A percentile compares a stretch with the other conserved stretches of the same genome.
Evolutionary conservation across 192 early-diverging fungal species (phyloP).

Genomic region (Coemansia sp.): DNA sequence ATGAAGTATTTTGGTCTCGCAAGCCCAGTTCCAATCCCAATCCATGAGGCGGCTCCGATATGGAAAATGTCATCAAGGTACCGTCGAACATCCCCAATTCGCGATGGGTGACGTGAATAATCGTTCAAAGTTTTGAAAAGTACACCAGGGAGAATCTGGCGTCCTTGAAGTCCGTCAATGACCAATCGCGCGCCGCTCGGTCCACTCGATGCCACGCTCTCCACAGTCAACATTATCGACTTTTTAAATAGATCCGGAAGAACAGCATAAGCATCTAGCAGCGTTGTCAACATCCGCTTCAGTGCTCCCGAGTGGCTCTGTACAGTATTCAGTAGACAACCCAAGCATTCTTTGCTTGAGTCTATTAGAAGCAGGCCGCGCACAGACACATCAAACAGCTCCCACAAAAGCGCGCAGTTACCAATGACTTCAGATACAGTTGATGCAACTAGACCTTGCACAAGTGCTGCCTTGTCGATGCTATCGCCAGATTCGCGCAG

Average conservation of each 20-base stretch:
- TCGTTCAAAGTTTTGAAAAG: constrained; percentile 28
- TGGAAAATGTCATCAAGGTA: constrained; percentile 20
- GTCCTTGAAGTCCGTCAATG: constrained; percentile 14
- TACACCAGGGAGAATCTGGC: constrained; percentile 30
- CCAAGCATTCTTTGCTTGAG: constrained; percentile 12
- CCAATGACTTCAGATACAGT: constrained; percentile 13
- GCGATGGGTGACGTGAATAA: background rate
- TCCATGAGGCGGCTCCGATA: constrained; percentile 27
- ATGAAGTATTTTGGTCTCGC: constrained; percentile 25
- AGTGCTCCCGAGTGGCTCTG: background rate
- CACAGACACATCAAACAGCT: constrained; percentile 22
- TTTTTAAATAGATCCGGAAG: constrained; percentile 40
- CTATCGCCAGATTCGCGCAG: constrained; percentile 4
- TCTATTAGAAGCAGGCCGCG: constrained; percentile 38
- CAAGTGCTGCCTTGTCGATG: background rate
- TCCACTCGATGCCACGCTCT: background rate
- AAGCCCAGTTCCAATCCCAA: constrained; percentile 11
- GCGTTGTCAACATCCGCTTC: constrained; percentile 1
- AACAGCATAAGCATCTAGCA: constrained; percentile 14
- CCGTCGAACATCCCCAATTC: constrained; percentile 8
- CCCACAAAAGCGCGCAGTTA: constrained; percentile 37
- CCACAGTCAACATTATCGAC: constrained; percentile 25
- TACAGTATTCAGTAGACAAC: constrained; percentile 1
- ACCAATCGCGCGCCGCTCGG: constrained; percentile 6
- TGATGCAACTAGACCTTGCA: constrained; percentile 20